Base-by-base conservation (phyloP, 805 yeast genomes). In the Starmerella ratchasimensis region DNA sequence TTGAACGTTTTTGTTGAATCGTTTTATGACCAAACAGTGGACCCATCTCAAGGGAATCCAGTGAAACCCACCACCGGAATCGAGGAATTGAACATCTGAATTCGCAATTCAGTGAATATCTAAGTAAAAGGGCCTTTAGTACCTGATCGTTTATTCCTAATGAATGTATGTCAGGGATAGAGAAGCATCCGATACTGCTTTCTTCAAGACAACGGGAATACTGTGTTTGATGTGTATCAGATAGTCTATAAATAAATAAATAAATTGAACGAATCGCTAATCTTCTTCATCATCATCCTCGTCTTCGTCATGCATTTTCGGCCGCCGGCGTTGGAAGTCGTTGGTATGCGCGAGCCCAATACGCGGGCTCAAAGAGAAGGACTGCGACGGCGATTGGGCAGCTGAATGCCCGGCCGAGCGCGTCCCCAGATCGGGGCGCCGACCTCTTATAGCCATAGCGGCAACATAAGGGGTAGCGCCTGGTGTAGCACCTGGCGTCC, bases 261-360 rank as follows among this genome's bases (percentile, higher is more conserved):
- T 7, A 6, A 7, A 17, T 7, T 33, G 17, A 15, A 5, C 22
- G 8, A 13, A 15, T 14, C 8, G 33, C 15, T 24, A 34, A 5
- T 27, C 38, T 10, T 36, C 39, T 15, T 34, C 37, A 16, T 36
- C 34, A 9, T 36, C 34, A 9, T 36, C 39, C 8, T 36, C 39
- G 10, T 23, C 34, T n/a, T 33, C 27, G 16, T 38, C 41, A 16
- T 13, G 26, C 11, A 15, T 33, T 7, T 20, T 23, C 3, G 42
- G 41, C 13, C 27, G 16, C 5, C 44, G 31, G 3, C 46, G 33
- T 32, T 42, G 40, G 39, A 45, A 45, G 16, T 45, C 48, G 29
- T 31, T 32, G 7, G 44, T 40, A 19, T 43, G 47, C 11, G 47
- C 47, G 11, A 36, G 34, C 29, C 27, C 31, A 8, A 43, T 16